Percentiles rank a stretch among this genome's conserved stretches.
phyloP scores from a whole-genome alignment of 2,329 filamentous ascomycete genomes.

The Alternaria infectoria region DNA sequence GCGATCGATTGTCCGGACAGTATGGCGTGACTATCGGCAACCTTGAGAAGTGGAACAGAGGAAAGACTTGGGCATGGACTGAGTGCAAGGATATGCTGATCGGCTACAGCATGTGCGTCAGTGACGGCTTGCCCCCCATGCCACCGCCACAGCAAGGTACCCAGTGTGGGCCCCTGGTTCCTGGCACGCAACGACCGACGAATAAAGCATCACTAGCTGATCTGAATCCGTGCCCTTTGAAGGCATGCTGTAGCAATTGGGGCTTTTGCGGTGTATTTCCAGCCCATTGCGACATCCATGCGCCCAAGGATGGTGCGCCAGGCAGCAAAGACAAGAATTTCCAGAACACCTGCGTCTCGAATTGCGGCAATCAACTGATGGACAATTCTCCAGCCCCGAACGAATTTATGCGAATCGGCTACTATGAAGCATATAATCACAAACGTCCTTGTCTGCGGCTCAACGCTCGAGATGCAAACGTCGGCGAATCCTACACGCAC shows the following conservation, averaged over 20 bases:
- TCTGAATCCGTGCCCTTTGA: slow-evolving; percentile 19
- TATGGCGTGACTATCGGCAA: slow-evolving; percentile 45
- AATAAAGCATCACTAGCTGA: slow-evolving; percentile 14
- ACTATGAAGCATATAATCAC: slow-evolving; percentile 17
- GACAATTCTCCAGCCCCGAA: slow-evolving; percentile 1
- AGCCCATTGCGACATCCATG: slow-evolving; percentile 50
- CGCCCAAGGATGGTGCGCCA: not conserved
- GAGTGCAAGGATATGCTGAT: slow-evolving; percentile 47
- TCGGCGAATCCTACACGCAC: slow-evolving; percentile 11
- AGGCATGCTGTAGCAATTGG: slow-evolving; percentile 17
- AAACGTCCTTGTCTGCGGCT: slow-evolving; percentile 9
- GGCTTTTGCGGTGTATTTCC: slow-evolving; percentile 31
- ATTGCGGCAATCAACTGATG: slow-evolving; percentile 15
- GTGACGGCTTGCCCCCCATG: slow-evolving; percentile 46
- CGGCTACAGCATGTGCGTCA: slow-evolving; percentile 50
- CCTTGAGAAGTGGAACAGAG: slow-evolving; percentile 50
- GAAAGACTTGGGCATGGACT: slow-evolving; percentile 54
- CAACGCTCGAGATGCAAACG: slow-evolving; percentile 8
- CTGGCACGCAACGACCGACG: not conserved
- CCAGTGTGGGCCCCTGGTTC: not conserved
- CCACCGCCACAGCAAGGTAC: slow-evolving; percentile 43
- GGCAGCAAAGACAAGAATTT: slow-evolving; percentile 11
- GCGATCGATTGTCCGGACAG: slow-evolving; percentile 39
- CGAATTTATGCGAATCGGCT: slow-evolving; percentile 4
- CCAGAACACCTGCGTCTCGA: slow-evolving; percentile 15